phyloP scores from a whole-genome alignment of 768 basidiomycete genomes.

The Grammothele lineata region DNA sequence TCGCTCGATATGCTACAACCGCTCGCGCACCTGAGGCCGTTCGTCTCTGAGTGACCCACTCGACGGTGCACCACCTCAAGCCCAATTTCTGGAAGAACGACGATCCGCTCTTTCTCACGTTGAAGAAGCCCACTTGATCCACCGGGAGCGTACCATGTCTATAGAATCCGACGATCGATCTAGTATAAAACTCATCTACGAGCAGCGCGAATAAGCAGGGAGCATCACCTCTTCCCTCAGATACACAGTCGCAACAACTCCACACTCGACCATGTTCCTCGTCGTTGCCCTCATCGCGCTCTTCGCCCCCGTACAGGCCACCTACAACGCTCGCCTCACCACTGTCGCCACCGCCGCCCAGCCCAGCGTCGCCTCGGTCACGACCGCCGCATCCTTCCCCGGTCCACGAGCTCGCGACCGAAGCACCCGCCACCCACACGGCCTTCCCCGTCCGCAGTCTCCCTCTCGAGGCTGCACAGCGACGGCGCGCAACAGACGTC shows the following conservation, averaged over 20 bases:
- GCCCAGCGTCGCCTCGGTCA: background rate
- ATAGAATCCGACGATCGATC: background rate
- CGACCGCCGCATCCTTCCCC: background rate
- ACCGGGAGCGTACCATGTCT: too few relatives aligned
- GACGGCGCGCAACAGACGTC: background rate
- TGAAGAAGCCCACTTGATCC: too few relatives aligned
- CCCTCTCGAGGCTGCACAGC: background rate
- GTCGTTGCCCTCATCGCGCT: background rate
- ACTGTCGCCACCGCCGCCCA: too few relatives aligned
- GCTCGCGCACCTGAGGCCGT: too few relatives aligned
- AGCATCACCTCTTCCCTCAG: too few relatives aligned
- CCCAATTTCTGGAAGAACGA: too few relatives aligned
- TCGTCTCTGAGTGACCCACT: too few relatives aligned
- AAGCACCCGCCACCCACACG: background rate
- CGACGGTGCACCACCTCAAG: too few relatives aligned
- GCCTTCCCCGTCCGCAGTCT: background rate
- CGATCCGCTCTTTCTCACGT: too few relatives aligned
- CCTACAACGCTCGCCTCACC: background rate
- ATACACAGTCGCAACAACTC: too few relatives aligned
- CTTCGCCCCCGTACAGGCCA: background rate
- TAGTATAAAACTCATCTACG: background rate
- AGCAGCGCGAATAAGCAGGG: too few relatives aligned
- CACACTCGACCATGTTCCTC: background rate
- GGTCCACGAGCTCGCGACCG: background rate
- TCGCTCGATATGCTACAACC: too few relatives aligned